Conservation (phyloP, 2,329 filamentous ascomycete genomes). For the Colletotrichum karsti region DNA sequence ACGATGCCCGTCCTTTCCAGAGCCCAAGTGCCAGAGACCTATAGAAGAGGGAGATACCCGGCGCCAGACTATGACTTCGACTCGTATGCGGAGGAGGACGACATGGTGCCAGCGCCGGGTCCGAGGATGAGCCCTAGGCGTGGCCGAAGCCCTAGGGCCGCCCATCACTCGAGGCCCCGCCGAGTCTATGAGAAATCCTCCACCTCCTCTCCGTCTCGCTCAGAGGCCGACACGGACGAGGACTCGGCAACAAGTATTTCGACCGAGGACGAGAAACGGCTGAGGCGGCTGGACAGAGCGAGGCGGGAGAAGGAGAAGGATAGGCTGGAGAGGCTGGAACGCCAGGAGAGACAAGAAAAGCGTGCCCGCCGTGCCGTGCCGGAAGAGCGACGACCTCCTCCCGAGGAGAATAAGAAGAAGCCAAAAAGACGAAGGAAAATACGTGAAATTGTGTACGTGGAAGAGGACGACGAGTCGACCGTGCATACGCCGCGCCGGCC, state of each 20-base stretch:
- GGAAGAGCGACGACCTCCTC: conserved; percentile 29
- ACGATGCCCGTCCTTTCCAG: conserved; percentile 27
- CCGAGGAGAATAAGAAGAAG: conserved; percentile 13
- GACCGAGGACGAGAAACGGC: conserved; percentile 39
- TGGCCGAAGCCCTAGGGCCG: conserved; percentile 43
- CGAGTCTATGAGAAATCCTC: conserved; percentile 37
- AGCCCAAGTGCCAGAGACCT: conserved; percentile 8
- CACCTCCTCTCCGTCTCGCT: conserved; percentile 35
- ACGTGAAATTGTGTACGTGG: conserved; percentile 21
- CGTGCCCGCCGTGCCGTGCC: neutral
- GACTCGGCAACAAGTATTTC: conserved; percentile 47
- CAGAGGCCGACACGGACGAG: conserved; percentile 46
- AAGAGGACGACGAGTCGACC: conserved; percentile 18
- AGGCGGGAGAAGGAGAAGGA: conserved; percentile 16
- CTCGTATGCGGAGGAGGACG: conserved; percentile 1
- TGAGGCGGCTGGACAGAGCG: conserved; percentile 21
- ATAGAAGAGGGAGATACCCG: conserved; percentile 23
- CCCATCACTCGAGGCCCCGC: conserved; percentile 46
- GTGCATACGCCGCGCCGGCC: conserved; percentile 7
- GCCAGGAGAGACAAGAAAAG: neutral
- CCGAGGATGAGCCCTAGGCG: conserved; percentile 39
- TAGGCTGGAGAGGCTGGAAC: neutral
- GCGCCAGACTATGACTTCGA: conserved; percentile 4
- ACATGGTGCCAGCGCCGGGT: conserved; percentile 28
- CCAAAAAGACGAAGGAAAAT: conserved; percentile 15